Percentiles rank a stretch among this genome's conserved stretches.
These are phyloP conservation scores for Penicillium expansum DNA, from an alignment of 2,329 filamentous ascomycete genomes.

Conservation along the genomic window DNA sequence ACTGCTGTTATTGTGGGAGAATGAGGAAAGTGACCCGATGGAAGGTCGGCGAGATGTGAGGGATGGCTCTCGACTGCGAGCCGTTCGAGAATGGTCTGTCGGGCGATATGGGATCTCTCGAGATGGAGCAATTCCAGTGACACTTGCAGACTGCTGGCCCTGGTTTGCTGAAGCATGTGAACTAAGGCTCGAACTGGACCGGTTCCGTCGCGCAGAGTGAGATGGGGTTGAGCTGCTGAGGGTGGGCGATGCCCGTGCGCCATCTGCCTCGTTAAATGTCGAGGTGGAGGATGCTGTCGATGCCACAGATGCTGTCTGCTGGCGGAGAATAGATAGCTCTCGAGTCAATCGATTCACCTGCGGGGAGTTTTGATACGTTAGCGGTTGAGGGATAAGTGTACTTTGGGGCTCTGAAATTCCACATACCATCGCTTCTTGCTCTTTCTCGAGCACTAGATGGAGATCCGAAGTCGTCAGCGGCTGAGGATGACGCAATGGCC, in stretches of 20 bases:
- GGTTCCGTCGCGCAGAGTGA: conserved; percentile 55
- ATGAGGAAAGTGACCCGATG: conserved; percentile 31
- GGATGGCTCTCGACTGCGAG: conserved; percentile 45
- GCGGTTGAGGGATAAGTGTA: background rate
- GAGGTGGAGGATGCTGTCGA: conserved; percentile 60
- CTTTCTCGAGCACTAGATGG: conserved; percentile 85
- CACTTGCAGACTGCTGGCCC: conserved; percentile 35
- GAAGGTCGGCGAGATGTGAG: conserved; percentile 39
- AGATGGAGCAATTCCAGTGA: conserved; percentile 45
- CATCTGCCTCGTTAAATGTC: conserved; percentile 50
- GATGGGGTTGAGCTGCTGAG: conserved; percentile 52
- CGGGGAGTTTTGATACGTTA: background rate
- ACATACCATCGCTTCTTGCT: conserved; percentile 87
- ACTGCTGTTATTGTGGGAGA: conserved; percentile 24
- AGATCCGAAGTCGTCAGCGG: conserved; percentile 86
- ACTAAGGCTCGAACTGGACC: conserved; percentile 56
- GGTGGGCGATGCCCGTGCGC: conserved; percentile 41
- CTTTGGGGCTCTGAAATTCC: background rate
- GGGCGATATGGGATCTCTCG: conserved; percentile 37
- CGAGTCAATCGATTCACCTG: conserved; percentile 91
- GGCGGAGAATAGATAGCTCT: conserved; percentile 79
- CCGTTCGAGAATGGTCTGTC: conserved; percentile 27
- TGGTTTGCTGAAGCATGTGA: conserved; percentile 41
- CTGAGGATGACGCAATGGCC: conserved; percentile 79
- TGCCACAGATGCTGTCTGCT: conserved; percentile 61